Evolutionary conservation across 2,329 filamentous ascomycete species (phyloP).

Genomic region (Tolypocladium endophyticum): DNA sequence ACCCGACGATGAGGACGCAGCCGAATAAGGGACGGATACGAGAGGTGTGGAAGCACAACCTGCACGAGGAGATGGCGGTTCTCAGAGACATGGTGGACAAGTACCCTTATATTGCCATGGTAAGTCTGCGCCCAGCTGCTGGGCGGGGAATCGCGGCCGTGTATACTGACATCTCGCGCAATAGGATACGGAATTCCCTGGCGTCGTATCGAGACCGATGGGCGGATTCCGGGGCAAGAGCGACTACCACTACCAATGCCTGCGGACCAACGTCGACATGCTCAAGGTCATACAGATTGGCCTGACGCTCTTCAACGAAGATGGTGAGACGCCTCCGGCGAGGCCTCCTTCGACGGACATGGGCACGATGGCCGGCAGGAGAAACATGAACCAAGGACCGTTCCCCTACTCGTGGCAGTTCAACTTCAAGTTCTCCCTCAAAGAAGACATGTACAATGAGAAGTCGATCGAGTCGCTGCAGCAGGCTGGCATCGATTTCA

Average conservation of each 20-base stretch:
- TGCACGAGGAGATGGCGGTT: conserved; percentile 81
- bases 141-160: background rate
- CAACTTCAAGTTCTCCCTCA: conserved; percentile 93
- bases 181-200: conserved; percentile 97
- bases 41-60: conserved; percentile 90
- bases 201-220: conserved; percentile 90
- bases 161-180: background rate
- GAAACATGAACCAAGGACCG: conserved; percentile 31
- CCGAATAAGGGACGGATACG: conserved; percentile 77
- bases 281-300: conserved; percentile 97
- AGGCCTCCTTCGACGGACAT: conserved; percentile 42
- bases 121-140: conserved; percentile 33
- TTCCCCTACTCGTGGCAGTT: conserved; percentile 96
- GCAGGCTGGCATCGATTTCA: conserved; percentile 87
- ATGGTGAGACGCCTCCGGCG: conserved; percentile 76
- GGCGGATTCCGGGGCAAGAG: conserved; percentile 90
- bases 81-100: conserved; percentile 76
- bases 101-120: conserved; percentile 96
- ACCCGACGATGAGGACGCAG: conserved; percentile 30
- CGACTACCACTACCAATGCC: conserved; percentile 96
- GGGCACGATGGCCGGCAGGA: conserved; percentile 24
- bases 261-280: conserved; percentile 93
- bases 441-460: conserved; percentile 96
- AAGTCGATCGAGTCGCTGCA: conserved; percentile 86
- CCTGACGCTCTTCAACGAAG: conserved; percentile 82